Evolutionary conservation across 345 rosid species (phyloP), one percentile per base, ranked within the genome.

Genomic region (Chamaenerion angustifolium): DNA sequence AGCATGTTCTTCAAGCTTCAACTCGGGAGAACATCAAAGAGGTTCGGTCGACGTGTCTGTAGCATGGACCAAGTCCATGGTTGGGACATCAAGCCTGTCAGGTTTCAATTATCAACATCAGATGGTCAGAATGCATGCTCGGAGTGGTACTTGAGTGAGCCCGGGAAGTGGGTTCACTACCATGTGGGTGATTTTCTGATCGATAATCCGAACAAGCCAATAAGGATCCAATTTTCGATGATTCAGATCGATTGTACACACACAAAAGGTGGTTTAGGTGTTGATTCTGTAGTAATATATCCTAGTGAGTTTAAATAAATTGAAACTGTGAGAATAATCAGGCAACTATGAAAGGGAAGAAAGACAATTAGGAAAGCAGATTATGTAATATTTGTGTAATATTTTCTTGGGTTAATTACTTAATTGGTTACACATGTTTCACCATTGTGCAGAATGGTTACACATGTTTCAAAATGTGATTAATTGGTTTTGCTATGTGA

Each of bases 221-320:
- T 68, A 1, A 76, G 65, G 69, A 77, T 87, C 44, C 82, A 78
- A 18, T 87, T 84, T 53, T 87, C 95, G 8, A 75, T 83, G 95
- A 78, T 78, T 51, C 98, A 92, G 71, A 92, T 92, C 45, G 98
- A 92, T 44, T 92, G 98, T 54, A 92, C 96, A 13, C 98, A 92
- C 68, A 83, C 82, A 48, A 87, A 92, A 77, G 95, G 98, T 12
- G 98, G 98, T 16, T 65, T 92, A 6, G 86, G 92, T 48, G 60
- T 92, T 58, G 96, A 92, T 64, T 80, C 80, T 42, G 93, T 78
- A 40, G 52, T 74, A 40, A 72, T 87, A 56, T 76, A 72, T 52
- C 98, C 94, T 11, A 61, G 65, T 65, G 77, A 71, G 47, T 68
- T 60, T 21, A 21, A 21, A 21, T 41, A 71, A 62, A 61, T 58